A percentile compares a stretch with the other conserved stretches of the same genome.
Evolutionary conservation across 305 asterid species (phyloP).

Genomic region (Withania somnifera): DNA sequence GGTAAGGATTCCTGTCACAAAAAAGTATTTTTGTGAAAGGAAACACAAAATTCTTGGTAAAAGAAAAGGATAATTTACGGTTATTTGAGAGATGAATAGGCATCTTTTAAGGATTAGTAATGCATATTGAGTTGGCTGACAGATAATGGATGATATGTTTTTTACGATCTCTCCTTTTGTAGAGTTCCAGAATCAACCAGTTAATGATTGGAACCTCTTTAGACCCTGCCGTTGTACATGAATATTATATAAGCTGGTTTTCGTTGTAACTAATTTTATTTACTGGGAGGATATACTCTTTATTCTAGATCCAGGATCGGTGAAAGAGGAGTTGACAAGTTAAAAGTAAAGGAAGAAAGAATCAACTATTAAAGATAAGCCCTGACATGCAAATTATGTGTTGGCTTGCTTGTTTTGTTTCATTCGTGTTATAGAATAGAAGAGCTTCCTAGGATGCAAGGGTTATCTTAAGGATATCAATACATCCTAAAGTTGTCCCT

Average conservation of each 20-base stretch:
- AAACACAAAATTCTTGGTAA: background rate
- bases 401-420: background rate
- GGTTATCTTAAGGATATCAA: background rate
- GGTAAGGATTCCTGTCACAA: background rate
- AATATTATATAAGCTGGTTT: background rate
- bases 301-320: background rate
- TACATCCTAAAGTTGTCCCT: background rate
- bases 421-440: background rate
- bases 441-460: background rate
- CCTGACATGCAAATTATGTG: background rate
- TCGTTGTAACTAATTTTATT: background rate
- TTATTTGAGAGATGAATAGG: background rate
- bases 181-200: background rate
- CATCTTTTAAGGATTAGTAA: background rate
- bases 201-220: background rate
- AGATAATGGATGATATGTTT: background rate
- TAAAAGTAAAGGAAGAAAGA: background rate
- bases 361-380: background rate
- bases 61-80: background rate
- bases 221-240: background rate
- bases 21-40: background rate
- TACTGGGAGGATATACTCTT: background rate
- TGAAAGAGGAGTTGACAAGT: background rate
- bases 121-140: background rate
- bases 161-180: background rate